Percentiles rank a stretch among this genome's conserved stretches.
These are phyloP conservation scores for Aspergillus awamori DNA, from an alignment of 2,329 filamentous ascomycete species.

Conservation along the genomic window DNA sequence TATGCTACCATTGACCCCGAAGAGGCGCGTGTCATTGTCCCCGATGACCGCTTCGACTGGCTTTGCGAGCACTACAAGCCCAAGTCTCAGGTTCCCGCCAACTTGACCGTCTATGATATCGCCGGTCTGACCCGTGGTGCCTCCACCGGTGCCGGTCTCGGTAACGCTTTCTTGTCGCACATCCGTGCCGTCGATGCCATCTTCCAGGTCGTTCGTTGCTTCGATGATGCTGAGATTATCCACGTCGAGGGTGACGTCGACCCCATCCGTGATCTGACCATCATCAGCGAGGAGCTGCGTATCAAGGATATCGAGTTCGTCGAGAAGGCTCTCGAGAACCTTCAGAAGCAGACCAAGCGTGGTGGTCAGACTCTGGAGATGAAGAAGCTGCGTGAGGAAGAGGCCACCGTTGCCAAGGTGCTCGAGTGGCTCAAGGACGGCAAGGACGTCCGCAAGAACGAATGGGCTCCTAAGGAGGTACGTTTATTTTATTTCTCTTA, in stretches of 20 bases:
- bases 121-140: constrained; percentile 94
- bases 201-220: constrained; percentile 94
- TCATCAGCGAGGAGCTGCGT: constrained; percentile 94
- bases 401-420: constrained; percentile 90
- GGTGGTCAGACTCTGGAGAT: constrained; percentile 95
- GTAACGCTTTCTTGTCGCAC: constrained; percentile 97
- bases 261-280: constrained; percentile 88
- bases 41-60: constrained; percentile 95
- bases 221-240: constrained; percentile 99
- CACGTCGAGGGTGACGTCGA: constrained; percentile 99
- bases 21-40: constrained; percentile 95
- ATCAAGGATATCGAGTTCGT: constrained; percentile 99
- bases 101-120: constrained; percentile 98
- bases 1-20: constrained; percentile 99
- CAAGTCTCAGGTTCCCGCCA: constrained; percentile 94
- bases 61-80: constrained; percentile 95
- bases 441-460: constrained; percentile 90
- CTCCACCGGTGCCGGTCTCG: constrained; percentile 94
- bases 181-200: constrained; percentile 98
- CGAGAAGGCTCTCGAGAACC: constrained; percentile 88
- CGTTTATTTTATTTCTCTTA: constrained; percentile 24
- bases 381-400: constrained; percentile 95
- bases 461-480: constrained; percentile 95
- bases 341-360: constrained; percentile 91
- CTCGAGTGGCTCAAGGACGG: constrained; percentile 80